Evolutionary conservation across 345 rosid genomes (phyloP).

Genomic region (Hevea brasiliensis): DNA sequence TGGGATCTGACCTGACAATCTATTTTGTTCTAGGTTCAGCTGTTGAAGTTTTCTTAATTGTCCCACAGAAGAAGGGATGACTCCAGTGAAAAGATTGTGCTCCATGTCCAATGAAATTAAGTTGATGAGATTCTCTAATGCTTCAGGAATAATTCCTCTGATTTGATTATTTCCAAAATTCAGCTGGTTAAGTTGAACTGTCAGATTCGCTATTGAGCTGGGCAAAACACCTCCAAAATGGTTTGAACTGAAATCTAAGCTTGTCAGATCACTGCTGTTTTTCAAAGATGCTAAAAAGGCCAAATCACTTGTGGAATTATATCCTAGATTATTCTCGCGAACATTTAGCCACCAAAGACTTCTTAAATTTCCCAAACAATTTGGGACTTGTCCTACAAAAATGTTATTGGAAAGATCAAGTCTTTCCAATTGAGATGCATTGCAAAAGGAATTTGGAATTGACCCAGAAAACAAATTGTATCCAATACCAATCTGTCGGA

Average conservation of each 20-base stretch:
- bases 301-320: slow-evolving; percentile 6
- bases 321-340: slow-evolving; percentile 2
- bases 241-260: not conserved
- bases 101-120: not conserved
- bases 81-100: slow-evolving; percentile 5
- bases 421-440: not conserved
- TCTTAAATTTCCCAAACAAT: not conserved
- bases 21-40: not conserved
- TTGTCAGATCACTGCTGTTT: slow-evolving; percentile 14
- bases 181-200: not conserved
- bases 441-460: not conserved
- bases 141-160: slow-evolving; percentile 15
- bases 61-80: slow-evolving; percentile 14
- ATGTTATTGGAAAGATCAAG: not conserved
- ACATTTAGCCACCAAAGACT: not conserved
- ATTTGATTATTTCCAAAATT: not conserved
- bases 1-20: slow-evolving; percentile 8
- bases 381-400: not conserved
- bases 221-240: slow-evolving; percentile 21
- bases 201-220: slow-evolving; percentile 18
- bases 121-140: slow-evolving; percentile 14
- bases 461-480: slow-evolving; percentile 23
- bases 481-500: not conserved
- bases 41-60: not conserved
- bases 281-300: slow-evolving; percentile 19